These are phyloP conservation scores for Carex cristatella DNA, from an alignment of 176 grass and related monocot species.

Conservation along the genomic window DNA sequence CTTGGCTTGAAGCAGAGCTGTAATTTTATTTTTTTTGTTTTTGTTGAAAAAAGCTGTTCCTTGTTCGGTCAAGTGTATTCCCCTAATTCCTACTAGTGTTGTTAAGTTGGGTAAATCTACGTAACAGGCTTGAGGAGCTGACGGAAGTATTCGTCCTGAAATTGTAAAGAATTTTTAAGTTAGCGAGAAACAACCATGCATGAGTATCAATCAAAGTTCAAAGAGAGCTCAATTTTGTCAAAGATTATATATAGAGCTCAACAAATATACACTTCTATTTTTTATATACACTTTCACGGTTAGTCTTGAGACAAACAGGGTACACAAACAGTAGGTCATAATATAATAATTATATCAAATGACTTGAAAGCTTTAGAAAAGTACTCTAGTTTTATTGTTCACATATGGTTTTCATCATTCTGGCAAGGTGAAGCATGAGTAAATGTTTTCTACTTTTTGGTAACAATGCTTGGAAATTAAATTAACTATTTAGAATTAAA, in stretches of 20 bases:
- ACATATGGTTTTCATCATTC: conserved; percentile 3
- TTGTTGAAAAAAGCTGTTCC: neutral
- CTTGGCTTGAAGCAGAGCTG: neutral
- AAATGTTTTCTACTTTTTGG: neutral
- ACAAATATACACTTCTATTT: neutral
- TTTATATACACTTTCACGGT: neutral
- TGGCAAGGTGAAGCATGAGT: neutral
- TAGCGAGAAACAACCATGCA: neutral
- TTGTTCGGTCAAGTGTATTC: neutral
- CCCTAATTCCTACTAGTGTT: conserved; percentile 4
- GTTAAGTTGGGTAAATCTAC: conserved; percentile 34
- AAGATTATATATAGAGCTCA: neutral
- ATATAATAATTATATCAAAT: neutral
- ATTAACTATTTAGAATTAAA: neutral
- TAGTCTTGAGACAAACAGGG: neutral
- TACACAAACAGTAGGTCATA: neutral
- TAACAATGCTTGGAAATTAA: neutral
- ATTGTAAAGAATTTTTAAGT: conserved; percentile 9
- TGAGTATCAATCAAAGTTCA: conserved; percentile 2
- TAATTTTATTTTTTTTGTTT: neutral
- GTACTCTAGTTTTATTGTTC: neutral
- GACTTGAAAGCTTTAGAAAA: neutral
- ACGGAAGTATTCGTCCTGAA: conserved; percentile 83
- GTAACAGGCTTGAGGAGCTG: conserved; percentile 87
- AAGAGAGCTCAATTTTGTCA: conserved; percentile 1